A percentile compares a stretch with the other conserved stretches of the same genome.
Conservation (phyloP, 2,329 filamentous ascomycete genomes). For the Periconia sp. region DNA sequence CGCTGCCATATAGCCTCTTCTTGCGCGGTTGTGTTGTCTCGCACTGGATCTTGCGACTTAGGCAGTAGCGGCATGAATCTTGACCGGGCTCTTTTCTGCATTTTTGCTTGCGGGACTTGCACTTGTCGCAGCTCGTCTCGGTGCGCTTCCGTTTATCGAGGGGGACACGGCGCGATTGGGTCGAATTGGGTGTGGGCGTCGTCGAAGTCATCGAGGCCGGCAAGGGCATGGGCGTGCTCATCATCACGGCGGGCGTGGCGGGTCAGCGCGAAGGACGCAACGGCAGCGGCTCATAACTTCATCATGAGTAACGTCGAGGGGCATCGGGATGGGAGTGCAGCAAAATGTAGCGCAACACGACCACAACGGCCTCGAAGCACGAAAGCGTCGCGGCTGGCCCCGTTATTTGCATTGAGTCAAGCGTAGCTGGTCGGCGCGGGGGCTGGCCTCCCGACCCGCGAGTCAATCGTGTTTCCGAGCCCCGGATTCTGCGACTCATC, state of each 20-base stretch:
- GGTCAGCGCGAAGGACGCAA: background rate
- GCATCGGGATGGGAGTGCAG: background rate
- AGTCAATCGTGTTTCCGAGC: too few relatives aligned
- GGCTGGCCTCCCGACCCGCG: too few relatives aligned
- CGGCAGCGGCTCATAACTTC: background rate
- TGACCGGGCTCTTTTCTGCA: slow-evolving; percentile 49
- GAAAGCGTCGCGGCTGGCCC: too few relatives aligned
- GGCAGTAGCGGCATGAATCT: slow-evolving; percentile 51
- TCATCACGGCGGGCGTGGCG: background rate
- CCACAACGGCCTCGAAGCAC: too few relatives aligned
- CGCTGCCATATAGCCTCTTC: slow-evolving; percentile 52
- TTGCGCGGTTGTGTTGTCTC: slow-evolving; percentile 53
- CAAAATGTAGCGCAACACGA: too few relatives aligned
- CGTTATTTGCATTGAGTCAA: too few relatives aligned
- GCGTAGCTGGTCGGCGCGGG: too few relatives aligned
- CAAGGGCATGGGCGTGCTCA: slow-evolving; percentile 3
- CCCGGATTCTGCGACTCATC: too few relatives aligned
- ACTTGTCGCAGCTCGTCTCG: slow-evolving; percentile 55
- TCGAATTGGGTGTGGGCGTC: slow-evolving; percentile 15
- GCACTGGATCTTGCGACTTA: slow-evolving; percentile 49
- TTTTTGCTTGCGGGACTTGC: slow-evolving; percentile 56
- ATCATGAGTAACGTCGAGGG: background rate
- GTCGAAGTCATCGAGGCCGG: slow-evolving; percentile 6
- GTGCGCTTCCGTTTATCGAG: slow-evolving; percentile 53
- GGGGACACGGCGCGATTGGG: slow-evolving; percentile 48